phyloP scores from a whole-genome alignment of 768 basidiomycete genomes.

The Candolleomyces aberdarensis region DNA sequence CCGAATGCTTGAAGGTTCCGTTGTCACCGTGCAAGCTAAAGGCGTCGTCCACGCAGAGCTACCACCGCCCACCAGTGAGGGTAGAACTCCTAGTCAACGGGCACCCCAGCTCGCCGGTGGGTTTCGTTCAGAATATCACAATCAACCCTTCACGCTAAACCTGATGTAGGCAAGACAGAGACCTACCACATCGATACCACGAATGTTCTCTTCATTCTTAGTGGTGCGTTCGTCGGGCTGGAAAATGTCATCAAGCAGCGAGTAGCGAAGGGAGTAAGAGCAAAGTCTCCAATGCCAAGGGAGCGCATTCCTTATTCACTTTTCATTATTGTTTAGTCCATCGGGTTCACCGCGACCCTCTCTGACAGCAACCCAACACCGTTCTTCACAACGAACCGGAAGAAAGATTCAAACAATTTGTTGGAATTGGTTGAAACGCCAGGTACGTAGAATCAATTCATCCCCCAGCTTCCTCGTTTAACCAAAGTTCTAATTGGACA shows the following conservation, averaged over 20 bases:
- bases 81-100: constrained; percentile 47
- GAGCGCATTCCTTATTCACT: constrained; percentile 2
- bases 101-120: constrained; percentile 38
- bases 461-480: neutral
- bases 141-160: neutral
- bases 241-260: constrained; percentile 79
- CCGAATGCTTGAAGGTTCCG: constrained; percentile 91
- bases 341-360: constrained; percentile 66
- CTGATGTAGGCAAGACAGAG: constrained; percentile 53
- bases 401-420: constrained; percentile 41
- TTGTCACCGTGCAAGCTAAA: constrained; percentile 79
- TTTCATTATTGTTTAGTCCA: constrained; percentile 52
- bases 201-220: constrained; percentile 92
- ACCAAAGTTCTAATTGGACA: neutral
- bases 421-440: constrained; percentile 71
- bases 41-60: constrained; percentile 46
- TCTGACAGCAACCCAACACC: constrained; percentile 42
- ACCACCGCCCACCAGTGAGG: constrained; percentile 27
- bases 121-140: neutral
- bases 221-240: constrained; percentile 92
- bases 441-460: constrained; percentile 36
- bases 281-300: neutral
- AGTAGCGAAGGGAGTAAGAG: constrained; percentile 77
- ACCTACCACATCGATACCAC: constrained; percentile 79
- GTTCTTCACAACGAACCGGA: constrained; percentile 77